phyloP scores from a whole-genome alignment of 805 yeast species.

The Ogataea corticis region DNA sequence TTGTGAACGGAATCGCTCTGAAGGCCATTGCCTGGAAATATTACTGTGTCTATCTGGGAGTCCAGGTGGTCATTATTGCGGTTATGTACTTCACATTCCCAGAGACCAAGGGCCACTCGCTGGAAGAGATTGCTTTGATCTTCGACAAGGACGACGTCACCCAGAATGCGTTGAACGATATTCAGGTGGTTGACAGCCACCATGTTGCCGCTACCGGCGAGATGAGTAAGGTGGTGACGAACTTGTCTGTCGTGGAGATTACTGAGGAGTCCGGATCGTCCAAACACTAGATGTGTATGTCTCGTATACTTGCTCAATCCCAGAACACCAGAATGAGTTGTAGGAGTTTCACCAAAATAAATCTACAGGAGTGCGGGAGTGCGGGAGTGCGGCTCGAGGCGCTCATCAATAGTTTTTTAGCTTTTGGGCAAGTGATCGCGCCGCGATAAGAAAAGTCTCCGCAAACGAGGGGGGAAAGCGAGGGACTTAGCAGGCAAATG shows the following conservation, averaged over 20 bases:
- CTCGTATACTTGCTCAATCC: not conserved
- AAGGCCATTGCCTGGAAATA: slow-evolving; percentile 38
- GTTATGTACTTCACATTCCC: slow-evolving; percentile 45
- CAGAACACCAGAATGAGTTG: too few relatives aligned
- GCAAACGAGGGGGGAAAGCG: too few relatives aligned
- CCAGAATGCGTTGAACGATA: slow-evolving; percentile 1
- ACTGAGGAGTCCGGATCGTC: not conserved
- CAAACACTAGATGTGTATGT: too few relatives aligned
- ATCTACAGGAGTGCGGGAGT: too few relatives aligned
- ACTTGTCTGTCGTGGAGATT: not conserved
- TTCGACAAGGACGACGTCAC: slow-evolving; percentile 13
- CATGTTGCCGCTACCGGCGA: not conserved
- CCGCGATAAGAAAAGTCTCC: too few relatives aligned
- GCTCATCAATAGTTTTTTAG: not conserved
- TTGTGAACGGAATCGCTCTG: slow-evolving; percentile 37
- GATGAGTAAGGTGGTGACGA: not conserved
- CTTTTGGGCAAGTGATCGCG: not conserved
- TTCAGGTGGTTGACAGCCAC: not conserved
- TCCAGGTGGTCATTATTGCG: slow-evolving; percentile 26
- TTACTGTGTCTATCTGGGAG: slow-evolving; percentile 37
- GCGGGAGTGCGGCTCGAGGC: slow-evolving; percentile 1
- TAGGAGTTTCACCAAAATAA: too few relatives aligned
- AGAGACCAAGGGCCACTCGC: slow-evolving; percentile 39
- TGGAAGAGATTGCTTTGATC: slow-evolving; percentile 37
- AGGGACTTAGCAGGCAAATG: too few relatives aligned